Conservation (phyloP, 768 basidiomycete genomes). For the Asterophora lycoperdoides region DNA sequence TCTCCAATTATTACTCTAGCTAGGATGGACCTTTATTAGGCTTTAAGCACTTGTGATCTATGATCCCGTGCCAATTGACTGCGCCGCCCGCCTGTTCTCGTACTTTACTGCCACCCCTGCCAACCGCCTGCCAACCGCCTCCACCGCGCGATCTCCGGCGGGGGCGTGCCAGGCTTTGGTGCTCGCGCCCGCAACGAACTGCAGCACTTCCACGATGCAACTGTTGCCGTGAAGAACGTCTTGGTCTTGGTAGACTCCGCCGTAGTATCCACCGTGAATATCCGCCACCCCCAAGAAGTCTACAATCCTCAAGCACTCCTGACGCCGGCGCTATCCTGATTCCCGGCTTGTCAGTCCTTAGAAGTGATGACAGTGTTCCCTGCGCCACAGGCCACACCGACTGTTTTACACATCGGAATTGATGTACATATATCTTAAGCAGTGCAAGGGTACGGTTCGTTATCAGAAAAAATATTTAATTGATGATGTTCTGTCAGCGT, state of each 20-base stretch:
- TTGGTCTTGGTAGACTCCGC: conserved; percentile 26
- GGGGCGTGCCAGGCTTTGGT: conserved; percentile 14
- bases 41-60: no score
- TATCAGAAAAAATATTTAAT: no score
- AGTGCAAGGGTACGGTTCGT: no score
- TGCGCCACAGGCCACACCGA: no score
- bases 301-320: conserved; percentile 58
- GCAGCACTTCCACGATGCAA: conserved; percentile 39
- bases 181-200: conserved; percentile 26
- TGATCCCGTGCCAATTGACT: no score
- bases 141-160: conserved; percentile 25
- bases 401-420: no score
- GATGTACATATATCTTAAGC: no score
- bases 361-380: conserved; percentile 51
- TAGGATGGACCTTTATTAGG: no score
- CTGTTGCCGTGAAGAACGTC: conserved; percentile 40
- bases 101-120: conserved; percentile 18
- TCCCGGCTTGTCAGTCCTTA: conserved; percentile 49
- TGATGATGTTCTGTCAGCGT: no score
- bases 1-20: no score
- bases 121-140: no score
- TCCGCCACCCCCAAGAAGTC: conserved; percentile 37
- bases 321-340: conserved; percentile 43
- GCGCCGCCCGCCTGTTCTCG: not conserved
- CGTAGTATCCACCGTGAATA: conserved; percentile 28